phyloP scores from a whole-genome alignment of 257 asterid genomes.

The Solanum clarkiae region DNA sequence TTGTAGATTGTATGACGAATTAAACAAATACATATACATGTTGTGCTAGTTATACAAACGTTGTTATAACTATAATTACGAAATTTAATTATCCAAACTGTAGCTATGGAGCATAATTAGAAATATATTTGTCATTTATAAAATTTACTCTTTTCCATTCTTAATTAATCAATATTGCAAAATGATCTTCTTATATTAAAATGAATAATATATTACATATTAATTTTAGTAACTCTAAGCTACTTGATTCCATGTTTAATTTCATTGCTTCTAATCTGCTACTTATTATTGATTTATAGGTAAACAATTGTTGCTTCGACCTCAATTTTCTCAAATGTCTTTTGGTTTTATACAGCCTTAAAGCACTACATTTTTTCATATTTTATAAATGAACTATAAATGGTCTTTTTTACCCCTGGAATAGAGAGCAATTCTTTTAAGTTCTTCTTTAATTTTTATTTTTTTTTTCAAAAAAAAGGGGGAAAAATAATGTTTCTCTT shows the following conservation, averaged over 20 bases:
- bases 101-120: too few relatives aligned
- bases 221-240: neutral
- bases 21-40: too few relatives aligned
- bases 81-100: too few relatives aligned
- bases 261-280: neutral
- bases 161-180: neutral
- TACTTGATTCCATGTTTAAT: neutral
- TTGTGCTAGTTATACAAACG: too few relatives aligned
- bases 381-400: neutral
- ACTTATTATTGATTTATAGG: neutral
- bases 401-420: neutral
- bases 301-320: neutral
- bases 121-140: too few relatives aligned
- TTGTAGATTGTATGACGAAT: too few relatives aligned
- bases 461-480: neutral
- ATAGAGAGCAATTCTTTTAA: neutral
- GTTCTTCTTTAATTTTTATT: neutral
- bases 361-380: neutral
- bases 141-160: neutral
- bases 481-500: neutral
- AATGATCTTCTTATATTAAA: neutral
- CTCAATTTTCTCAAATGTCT: neutral
- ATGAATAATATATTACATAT: neutral
- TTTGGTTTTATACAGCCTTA: neutral
- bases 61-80: too few relatives aligned